Evolutionary conservation across 192 early-diverging fungal genomes (phyloP), one percentile per base, ranked within the genome.

Genomic region (Phycomyces nitens): DNA sequence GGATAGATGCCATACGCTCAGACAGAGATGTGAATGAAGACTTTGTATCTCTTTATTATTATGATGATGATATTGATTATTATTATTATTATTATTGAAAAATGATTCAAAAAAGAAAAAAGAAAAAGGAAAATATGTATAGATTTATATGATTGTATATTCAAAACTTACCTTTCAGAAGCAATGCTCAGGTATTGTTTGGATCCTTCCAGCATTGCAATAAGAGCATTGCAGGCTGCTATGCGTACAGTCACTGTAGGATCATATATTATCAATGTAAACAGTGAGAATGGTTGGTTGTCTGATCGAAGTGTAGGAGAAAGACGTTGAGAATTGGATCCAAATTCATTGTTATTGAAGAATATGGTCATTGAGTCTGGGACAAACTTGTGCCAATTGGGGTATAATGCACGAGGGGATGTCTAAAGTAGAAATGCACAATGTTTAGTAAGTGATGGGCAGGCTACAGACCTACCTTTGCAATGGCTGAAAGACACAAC

Each of bases 171-270:
- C 65, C 78, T 76, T 65, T 82, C 83, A 38, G 75, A 77, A 22
- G 83, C 81, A 65, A 79, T 71, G 3, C 74, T 68, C 29, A 85
- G 52, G 68, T 81, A 85, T 39, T 79, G 77, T 27, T 80, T 85
- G 1, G 81, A 77, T 6, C 62, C 71, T 66, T 81, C 75, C 8
- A 85, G 40, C 42, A 85, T 77, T 24, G 77, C 64, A 1, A 55
- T 63, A 6, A 85, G 64, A 0, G 70, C 62, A 18, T 79, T 70
- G 39, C 80, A 82, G 0, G 75, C 81, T 8, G 77, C 67, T 6
- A 65, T 65, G 1, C 83, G 79, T 14, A 85, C 79, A 8, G 64
- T 77, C 10, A 39, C 41, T 0, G 71, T 67, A 1, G 81, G 75
- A 39, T 85, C 83, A 55, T 69, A 78, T n/a, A 71, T 26, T n/a